Evolutionary conservation across 2,329 filamentous ascomycete genomes (phyloP).

Genomic region (Orbilia oligospora): DNA sequence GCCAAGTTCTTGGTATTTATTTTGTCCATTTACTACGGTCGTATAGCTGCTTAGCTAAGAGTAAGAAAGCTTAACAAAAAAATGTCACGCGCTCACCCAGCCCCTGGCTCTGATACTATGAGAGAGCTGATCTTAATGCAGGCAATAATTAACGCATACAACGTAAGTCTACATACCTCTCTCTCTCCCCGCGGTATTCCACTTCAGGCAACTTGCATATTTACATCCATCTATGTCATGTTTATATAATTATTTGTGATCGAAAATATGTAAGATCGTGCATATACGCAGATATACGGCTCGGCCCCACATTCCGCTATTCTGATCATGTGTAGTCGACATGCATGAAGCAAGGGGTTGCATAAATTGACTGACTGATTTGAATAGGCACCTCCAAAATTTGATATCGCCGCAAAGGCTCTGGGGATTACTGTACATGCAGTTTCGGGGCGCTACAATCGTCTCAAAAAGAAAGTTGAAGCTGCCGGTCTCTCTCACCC

Average conservation of each 20-base stretch:
- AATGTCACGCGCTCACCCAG: conserved; percentile 44
- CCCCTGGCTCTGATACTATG: conserved; percentile 49
- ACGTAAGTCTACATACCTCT: conserved; percentile 30
- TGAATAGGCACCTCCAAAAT: conserved; percentile 46
- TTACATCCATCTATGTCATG: neutral
- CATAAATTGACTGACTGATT: neutral
- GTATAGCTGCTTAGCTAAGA: neutral
- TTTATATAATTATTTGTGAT: neutral
- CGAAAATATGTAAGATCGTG: neutral
- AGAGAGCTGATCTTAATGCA: conserved; percentile 55
- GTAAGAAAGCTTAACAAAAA: conserved; percentile 19
- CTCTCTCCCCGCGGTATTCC: neutral
- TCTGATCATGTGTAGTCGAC: conserved; percentile 11
- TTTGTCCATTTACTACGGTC: neutral
- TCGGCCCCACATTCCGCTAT: conserved; percentile 28
- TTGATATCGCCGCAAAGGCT: conserved; percentile 47
- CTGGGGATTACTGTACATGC: conserved; percentile 30
- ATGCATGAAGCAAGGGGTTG: conserved; percentile 23
- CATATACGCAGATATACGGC: conserved; percentile 4
- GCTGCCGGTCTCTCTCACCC: conserved; percentile 13
- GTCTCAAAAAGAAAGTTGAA: conserved; percentile 55
- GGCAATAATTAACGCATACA: conserved; percentile 55
- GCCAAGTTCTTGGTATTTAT: neutral
- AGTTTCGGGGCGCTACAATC: conserved; percentile 38
- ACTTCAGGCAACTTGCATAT: conserved; percentile 4